Percentiles rank a stretch among this genome's conserved stretches.
Evolutionary conservation across 305 asterid species (phyloP).

Genomic region (Rubia tinctorum): DNA sequence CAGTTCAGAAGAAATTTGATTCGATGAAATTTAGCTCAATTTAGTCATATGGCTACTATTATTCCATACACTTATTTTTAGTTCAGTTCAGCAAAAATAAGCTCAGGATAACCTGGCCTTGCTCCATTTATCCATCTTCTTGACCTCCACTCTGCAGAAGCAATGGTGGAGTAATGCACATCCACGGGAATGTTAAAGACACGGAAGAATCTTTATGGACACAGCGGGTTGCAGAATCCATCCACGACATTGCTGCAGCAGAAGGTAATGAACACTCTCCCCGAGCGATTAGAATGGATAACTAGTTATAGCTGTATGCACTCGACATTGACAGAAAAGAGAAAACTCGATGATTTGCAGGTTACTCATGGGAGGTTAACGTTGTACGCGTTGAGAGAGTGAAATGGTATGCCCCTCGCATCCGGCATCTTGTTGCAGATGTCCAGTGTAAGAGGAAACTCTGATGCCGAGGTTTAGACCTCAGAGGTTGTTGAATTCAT

Average conservation of each 20-base stretch:
- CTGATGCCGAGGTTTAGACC: background rate
- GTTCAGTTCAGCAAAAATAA: no score
- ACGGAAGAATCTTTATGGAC: slow-evolving; percentile 68
- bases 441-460: slow-evolving; percentile 47
- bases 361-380: slow-evolving; percentile 67
- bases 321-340: background rate
- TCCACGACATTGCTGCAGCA: slow-evolving; percentile 50
- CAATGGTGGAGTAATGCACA: slow-evolving; percentile 73
- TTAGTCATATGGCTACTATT: no score
- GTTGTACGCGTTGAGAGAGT: slow-evolving; percentile 81
- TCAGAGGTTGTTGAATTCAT: background rate
- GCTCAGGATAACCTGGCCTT: background rate
- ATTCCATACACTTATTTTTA: no score
- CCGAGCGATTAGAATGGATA: background rate
- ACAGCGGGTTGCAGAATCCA: slow-evolving; percentile 45
- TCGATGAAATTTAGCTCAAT: no score
- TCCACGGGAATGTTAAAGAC: slow-evolving; percentile 91
- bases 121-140: background rate
- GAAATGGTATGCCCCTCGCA: slow-evolving; percentile 95
- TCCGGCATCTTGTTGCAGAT: slow-evolving; percentile 89
- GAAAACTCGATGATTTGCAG: slow-evolving; percentile 37
- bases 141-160: slow-evolving; percentile 39
- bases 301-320: background rate
- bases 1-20: no score
- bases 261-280: slow-evolving; percentile 47